Base-by-base conservation (phyloP, 208 protist genomes). In the Acanthamoeba culbertsoni region DNA sequence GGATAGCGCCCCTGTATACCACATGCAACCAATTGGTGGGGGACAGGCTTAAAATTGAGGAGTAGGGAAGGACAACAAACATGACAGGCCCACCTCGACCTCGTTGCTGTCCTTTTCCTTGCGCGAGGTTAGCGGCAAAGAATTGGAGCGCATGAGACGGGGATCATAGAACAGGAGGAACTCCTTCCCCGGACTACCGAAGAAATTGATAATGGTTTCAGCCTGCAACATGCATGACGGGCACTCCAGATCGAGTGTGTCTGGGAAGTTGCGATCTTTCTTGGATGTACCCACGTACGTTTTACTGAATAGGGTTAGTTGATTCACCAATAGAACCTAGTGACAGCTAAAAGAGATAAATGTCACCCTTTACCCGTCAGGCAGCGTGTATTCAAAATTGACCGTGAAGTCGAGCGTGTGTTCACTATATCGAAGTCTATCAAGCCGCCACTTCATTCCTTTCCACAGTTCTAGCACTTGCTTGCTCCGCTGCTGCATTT, bases 181-280 rank as follows among this genome's bases (percentile, higher is more conserved):
- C 42, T 82, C 14, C 16, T 82, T 82, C 42, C n/a, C 71, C 42
- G 71, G 43, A 4, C 35, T 37, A 26, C 71, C 71, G 42, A 82
- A 82, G 71, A 82, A 82, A 28, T 53, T 31, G 45, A 82, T 82
- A n/a, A 82, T 82, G 71, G 71, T 53, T 23, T 82, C 71, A 31
- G 71, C 71, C 71, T 82, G 71, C 45, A 46, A 18, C 71, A 82
- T 82, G 71, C 71, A 55, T 3, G 71, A 82, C 6, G 71, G 71
- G 16, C 71, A 82, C 71, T 82, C 71, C 1, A 82, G 37, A 43
- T 82, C 71, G 23, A 82, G 71, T 14, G 42, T 1, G 37, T 43
- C 4, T 5, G 71, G 71, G 16, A 82, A 82, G 71, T 82, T 82
- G 43, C 42, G 42, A n/a, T 82, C 71, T 43, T 53, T 51, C 71